Evolutionary conservation across 1,139 yeast species (phyloP).

Genomic region (Saccharomyces hybrid): DNA sequence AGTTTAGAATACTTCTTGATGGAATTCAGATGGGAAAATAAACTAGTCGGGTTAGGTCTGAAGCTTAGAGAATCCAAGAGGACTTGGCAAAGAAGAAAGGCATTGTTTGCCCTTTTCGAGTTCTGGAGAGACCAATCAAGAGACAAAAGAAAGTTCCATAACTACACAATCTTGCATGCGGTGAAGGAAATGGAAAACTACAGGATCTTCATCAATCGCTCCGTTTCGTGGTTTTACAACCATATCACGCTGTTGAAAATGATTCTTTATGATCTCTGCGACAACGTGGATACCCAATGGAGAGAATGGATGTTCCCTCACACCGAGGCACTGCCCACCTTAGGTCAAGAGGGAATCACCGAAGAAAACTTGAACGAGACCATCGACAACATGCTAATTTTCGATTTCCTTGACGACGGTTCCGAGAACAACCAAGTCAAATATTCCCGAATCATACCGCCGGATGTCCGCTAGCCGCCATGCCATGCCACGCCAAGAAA

Average conservation of each 20-base stretch:
- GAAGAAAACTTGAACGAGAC: constrained; percentile 24
- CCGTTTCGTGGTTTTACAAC: constrained; percentile 32
- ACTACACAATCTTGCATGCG: constrained; percentile 28
- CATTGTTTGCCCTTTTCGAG: constrained; percentile 29
- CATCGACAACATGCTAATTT: constrained; percentile 23
- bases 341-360: constrained; percentile 18
- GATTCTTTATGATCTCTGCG: constrained; percentile 31
- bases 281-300: constrained; percentile 28
- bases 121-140: constrained; percentile 32
- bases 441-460: constrained; percentile 18
- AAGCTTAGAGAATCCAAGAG: constrained; percentile 30
- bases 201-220: constrained; percentile 29
- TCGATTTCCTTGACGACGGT: constrained; percentile 29
- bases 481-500: too few species aligned
- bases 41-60: constrained; percentile 27
- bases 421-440: constrained; percentile 23
- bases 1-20: constrained; percentile 30
- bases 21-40: constrained; percentile 33
- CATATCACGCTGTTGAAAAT: constrained; percentile 30
- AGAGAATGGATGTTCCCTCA: constrained; percentile 31
- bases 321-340: constrained; percentile 17
- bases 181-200: constrained; percentile 32
- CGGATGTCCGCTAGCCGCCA: constrained; percentile 1
- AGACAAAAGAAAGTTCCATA: constrained; percentile 25
- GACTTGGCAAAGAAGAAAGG: constrained; percentile 32